Evolutionary conservation across 129 eudicot genomes (phyloP).

Genomic region (Scalesia atractyloides): DNA sequence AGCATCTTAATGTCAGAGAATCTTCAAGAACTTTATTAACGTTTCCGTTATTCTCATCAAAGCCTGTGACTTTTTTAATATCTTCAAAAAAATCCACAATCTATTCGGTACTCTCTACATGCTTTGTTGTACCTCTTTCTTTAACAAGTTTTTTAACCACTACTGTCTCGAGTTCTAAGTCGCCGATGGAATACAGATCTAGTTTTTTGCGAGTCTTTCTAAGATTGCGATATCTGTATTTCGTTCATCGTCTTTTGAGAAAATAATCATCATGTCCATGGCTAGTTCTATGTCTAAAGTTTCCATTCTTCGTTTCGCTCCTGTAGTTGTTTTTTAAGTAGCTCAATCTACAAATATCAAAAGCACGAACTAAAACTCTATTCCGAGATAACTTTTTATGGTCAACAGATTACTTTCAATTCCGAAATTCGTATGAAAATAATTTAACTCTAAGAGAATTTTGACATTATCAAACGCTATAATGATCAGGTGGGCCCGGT

Average conservation of each 20-base stretch:
- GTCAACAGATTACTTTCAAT: slow-evolving; percentile 2
- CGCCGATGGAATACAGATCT: slow-evolving; percentile 49
- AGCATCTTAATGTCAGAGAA: slow-evolving; percentile 33
- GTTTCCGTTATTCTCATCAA: slow-evolving; percentile 49
- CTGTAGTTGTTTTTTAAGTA: slow-evolving; percentile 62
- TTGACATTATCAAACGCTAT: neutral
- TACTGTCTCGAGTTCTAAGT: slow-evolving; percentile 57
- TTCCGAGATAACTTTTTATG: neutral
- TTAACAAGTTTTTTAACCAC: slow-evolving; percentile 55
- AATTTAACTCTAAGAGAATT: neutral
- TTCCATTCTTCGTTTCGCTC: slow-evolving; percentile 70
- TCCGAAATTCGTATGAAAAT: neutral
- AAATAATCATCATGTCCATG: slow-evolving; percentile 84
- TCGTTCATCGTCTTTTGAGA: slow-evolving; percentile 56
- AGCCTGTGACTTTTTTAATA: slow-evolving; percentile 68
- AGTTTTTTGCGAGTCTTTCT: slow-evolving; percentile 65
- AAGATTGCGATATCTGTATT: slow-evolving; percentile 67
- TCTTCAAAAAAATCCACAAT: slow-evolving; percentile 53
- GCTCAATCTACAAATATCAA: slow-evolving; percentile 47
- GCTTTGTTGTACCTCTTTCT: slow-evolving; percentile 39
- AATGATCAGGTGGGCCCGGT: no score
- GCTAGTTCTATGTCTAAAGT: slow-evolving; percentile 76
- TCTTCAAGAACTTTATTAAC: slow-evolving; percentile 35
- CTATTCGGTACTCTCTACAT: slow-evolving; percentile 43
- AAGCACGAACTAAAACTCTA: neutral